Conservation (phyloP, 176 grass and related monocot species). For the Tuctoria greenei region DNA sequence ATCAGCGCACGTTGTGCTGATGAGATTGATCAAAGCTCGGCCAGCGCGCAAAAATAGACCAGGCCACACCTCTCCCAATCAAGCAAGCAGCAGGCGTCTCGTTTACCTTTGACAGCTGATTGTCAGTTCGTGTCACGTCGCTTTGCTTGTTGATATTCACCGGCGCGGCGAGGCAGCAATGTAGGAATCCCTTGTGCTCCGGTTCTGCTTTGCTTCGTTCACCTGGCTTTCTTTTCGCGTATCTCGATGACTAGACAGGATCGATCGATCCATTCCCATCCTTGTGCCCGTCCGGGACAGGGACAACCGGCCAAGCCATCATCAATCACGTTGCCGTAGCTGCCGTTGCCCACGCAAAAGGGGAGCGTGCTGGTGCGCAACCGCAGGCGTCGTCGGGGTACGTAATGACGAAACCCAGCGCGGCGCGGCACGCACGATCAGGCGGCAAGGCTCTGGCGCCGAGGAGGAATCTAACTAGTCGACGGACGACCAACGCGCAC, state of each 20-base stretch:
- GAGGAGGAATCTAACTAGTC: background rate
- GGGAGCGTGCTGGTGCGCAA: background rate
- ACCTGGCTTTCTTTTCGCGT: slow-evolving; percentile 16
- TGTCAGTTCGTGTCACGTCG: too few relatives aligned
- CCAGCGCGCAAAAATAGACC: background rate
- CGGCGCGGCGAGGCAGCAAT: background rate
- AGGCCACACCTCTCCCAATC: background rate
- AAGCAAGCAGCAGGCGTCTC: background rate
- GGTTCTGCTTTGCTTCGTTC: background rate
- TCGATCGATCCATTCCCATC: background rate
- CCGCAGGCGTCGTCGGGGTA: background rate
- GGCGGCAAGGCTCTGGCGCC: background rate
- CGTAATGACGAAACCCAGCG: background rate
- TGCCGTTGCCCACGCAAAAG: background rate
- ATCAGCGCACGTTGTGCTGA: background rate
- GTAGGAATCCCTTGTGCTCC: background rate
- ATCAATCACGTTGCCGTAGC: background rate
- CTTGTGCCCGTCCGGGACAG: background rate
- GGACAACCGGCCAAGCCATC: background rate
- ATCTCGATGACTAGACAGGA: slow-evolving; percentile 26
- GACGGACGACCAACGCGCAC: background rate
- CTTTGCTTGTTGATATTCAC: background rate
- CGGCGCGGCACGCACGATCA: background rate
- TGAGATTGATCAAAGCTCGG: background rate
- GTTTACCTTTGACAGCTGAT: too few relatives aligned